Evolutionary conservation across 257 asterid genomes (phyloP).

Genomic region (Ophiorrhiza pumila): DNA sequence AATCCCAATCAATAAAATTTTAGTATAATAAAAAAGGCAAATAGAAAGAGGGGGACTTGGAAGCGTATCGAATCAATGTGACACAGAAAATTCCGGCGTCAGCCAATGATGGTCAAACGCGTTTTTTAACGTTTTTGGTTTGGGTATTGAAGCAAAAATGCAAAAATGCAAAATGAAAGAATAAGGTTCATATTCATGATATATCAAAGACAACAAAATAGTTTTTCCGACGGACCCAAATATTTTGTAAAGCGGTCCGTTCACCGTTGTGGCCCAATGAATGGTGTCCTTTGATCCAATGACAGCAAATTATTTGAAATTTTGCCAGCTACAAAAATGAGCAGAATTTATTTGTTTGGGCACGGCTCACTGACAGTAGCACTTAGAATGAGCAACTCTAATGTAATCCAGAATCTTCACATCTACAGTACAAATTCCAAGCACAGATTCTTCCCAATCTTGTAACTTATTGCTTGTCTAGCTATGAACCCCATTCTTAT

Average conservation of each 20-base stretch:
- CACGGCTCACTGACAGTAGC: slow-evolving; percentile 39
- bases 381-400: neutral
- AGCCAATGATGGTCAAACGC: neutral
- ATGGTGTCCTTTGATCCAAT: slow-evolving; percentile 5
- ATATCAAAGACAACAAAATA: slow-evolving; percentile 7
- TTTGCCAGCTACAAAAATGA: slow-evolving; percentile 15
- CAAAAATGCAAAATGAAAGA: neutral
- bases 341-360: slow-evolving; percentile 30
- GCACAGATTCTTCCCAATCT: neutral
- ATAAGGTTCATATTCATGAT: neutral
- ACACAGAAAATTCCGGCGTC: no score
- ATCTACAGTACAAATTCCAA: neutral
- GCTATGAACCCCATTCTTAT: no score
- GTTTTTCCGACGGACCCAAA: slow-evolving; percentile 26
- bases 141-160: neutral
- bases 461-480: no score
- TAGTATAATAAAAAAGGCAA: no score
- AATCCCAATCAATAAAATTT: no score
- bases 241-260: slow-evolving; percentile 1
- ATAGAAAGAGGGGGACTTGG: no score
- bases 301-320: neutral
- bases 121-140: neutral
- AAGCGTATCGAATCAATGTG: no score
- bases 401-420: neutral
- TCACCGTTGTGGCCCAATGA: slow-evolving; percentile 33